Evolutionary conservation across 2,329 filamentous ascomycete genomes (phyloP), one percentile per base, ranked within the genome.

Genomic region (Chaetothyriales sp.): DNA sequence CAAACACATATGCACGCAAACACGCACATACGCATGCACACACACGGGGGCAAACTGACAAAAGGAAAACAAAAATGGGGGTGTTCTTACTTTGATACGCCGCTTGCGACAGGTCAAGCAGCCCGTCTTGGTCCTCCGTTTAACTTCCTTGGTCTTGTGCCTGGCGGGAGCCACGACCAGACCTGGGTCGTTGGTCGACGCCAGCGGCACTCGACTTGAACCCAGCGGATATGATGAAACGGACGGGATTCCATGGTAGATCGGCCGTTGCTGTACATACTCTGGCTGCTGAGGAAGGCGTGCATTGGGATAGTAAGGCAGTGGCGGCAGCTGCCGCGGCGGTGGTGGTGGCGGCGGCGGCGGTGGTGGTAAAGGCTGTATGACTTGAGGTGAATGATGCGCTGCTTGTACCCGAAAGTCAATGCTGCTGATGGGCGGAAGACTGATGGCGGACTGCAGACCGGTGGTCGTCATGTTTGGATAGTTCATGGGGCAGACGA

Each of bases 101-200:
- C 83, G 73, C 66, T 80, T 80, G 62, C 77, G 71, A 68, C 77
- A 81, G 19, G 77, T 81, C 61, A 81, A 65, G 67, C 83, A 86
- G n/a, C 81, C 81, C 1, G 81, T 85, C 69, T 85, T 85, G 52
- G 83, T 86, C 64, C 83, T 75, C 59, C 83, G 75, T 71, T 86
- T 86, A 66, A 86, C 85, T 69, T 87, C 82, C 69, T 85, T 82
- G 29, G 58, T 54, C 67, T 74, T 74, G 65, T 84, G 80, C 61
- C 81, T 73, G 8, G 52, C 52, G 6, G 56, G 56, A 28, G 56
- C 55, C 25, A 58, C 55, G 50, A 61, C 59, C 5, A 59, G 49
- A 47, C 52, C 56, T n/a, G 54, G 54, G 44, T 60, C 59, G 15
- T 52, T 53, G 28, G 58, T 56, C 19, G 59, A 60, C 29, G 59